Evolutionary conservation across 139 green algal genomes (phyloP), one percentile per base, ranked within the genome.

Genomic region (Choricystis sp.): DNA sequence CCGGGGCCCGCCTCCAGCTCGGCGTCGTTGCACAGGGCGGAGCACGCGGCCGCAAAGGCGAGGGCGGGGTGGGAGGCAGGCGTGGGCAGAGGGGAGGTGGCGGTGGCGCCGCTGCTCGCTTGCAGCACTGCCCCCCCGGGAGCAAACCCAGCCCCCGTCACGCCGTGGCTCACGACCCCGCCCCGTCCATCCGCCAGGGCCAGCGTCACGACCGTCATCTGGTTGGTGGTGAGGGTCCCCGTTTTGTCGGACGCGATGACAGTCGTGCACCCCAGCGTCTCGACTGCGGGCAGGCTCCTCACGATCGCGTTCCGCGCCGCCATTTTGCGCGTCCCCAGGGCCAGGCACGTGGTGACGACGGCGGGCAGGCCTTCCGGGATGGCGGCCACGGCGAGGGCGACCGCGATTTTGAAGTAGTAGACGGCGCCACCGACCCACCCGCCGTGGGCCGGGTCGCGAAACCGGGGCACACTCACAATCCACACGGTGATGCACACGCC

Each of bases 281-380:
- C 92, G 62, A 98, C 91, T 26, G 70, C 86, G 0, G 93, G 92
- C 67, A 98, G 86, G 65, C 91, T 93, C 64, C 86, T 62, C 55
- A 90, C 83, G 59, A 89, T 89, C 25, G 82, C 83, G 60, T 84
- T 73, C 29, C 71, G 59, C 49, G 83, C 70, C 9, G 91, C 91
- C 91, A 98, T 97, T 67, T 91, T 93, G 49, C 91, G 75, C 1
- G 94, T 99, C 31, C 92, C 94, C 26, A 99, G 83, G 3, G 94
- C 94, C 60, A 99, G 82, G 77, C 94, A 99, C n/a, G 94, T 99
- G 55, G 94, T 99, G 72, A 99, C 97, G 3, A 99, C 92, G 4
- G 94, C 93, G 56, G 94, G 94, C 26, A 99, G 74, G 55, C 94
- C 94, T 76, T 99, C 94, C 9, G 93, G 93, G 69, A 99, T 99